Percentiles rank a stretch among this genome's conserved stretches.
Evolutionary conservation across 1,284 basidiomycete genomes (phyloP).

Genomic region (Phlebopus sp.): DNA sequence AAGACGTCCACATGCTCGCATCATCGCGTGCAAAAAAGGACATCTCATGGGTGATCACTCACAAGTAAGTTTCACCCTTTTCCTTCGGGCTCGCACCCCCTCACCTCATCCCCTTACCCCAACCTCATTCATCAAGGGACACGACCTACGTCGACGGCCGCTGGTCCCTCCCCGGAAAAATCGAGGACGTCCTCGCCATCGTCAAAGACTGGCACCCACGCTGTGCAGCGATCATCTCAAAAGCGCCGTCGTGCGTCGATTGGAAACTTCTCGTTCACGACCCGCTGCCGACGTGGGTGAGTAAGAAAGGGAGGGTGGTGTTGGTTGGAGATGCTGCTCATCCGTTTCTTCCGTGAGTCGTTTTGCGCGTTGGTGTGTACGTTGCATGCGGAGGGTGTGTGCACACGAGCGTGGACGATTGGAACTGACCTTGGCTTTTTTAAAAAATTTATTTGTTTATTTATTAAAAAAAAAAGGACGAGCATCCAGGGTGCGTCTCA

Average conservation of each 20-base stretch:
- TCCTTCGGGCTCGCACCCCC: too few relatives aligned
- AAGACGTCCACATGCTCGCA: slow-evolving; percentile 28
- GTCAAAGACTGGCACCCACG: slow-evolving; percentile 31
- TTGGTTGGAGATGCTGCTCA: slow-evolving; percentile 33
- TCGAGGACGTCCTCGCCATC: slow-evolving; percentile 26
- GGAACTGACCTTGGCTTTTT: too few relatives aligned
- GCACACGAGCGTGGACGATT: too few relatives aligned
- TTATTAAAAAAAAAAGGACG: slow-evolving; percentile 19
- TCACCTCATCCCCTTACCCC: too few relatives aligned
- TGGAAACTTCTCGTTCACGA: slow-evolving; percentile 34
- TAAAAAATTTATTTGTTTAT: too few relatives aligned
- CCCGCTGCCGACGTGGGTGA: slow-evolving; percentile 32
- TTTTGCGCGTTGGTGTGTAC: background rate
- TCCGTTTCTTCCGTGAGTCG: slow-evolving; percentile 28
- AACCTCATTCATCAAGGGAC: slow-evolving; percentile 18
- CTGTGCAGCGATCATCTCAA: slow-evolving; percentile 26
- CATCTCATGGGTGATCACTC: slow-evolving; percentile 27
- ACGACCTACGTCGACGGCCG: slow-evolving; percentile 23
- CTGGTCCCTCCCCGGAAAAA: slow-evolving; percentile 26
- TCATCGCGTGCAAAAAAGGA: slow-evolving; percentile 18
- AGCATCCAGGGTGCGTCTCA: slow-evolving; percentile 30
- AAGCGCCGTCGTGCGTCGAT: slow-evolving; percentile 27
- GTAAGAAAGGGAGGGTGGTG: slow-evolving; percentile 20
- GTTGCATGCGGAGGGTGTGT: too few relatives aligned
- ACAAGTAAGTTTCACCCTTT: slow-evolving; percentile 9